phyloP scores from a whole-genome alignment of 257 asterid species.

The Verbascum thapsus region DNA sequence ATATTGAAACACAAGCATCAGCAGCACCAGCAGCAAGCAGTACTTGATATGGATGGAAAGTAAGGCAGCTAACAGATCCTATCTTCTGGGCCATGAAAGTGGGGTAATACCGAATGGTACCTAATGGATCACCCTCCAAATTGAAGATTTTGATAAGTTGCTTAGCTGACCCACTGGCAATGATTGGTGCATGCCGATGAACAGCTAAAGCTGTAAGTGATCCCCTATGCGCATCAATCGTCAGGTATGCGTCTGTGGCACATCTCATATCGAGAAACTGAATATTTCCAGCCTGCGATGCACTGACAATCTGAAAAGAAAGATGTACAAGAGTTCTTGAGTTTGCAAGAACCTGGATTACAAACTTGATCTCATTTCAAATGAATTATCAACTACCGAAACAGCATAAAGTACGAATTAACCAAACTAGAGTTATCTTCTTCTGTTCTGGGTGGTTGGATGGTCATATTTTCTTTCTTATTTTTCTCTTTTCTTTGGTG shows the following conservation, averaged over 20 bases:
- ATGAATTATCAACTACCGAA: background rate
- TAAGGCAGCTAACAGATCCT: constrained; percentile 88
- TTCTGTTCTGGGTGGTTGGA: background rate
- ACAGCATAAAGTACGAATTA: constrained; percentile 3
- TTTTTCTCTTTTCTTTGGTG: no score
- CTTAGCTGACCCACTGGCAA: constrained; percentile 97
- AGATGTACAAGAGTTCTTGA: constrained; percentile 19
- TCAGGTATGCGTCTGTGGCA: constrained; percentile 59
- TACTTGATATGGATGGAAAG: constrained; percentile 92
- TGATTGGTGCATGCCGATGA: constrained; percentile 76
- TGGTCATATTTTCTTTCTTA: no score
- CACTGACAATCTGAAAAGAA: constrained; percentile 73
- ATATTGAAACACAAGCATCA: constrained; percentile 91
- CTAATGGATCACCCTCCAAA: constrained; percentile 81
- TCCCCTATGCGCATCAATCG: constrained; percentile 92
- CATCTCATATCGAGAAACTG: constrained; percentile 79
- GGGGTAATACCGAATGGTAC: constrained; percentile 81
- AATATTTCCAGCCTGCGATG: constrained; percentile 93
- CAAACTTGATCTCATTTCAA: constrained; percentile 8
- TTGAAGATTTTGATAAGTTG: constrained; percentile 90
- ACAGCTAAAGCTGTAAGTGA: constrained; percentile 97
- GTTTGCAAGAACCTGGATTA: constrained; percentile 34
- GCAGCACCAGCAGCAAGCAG: constrained; percentile 97
- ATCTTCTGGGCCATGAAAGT: constrained; percentile 99
- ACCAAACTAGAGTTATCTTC: background rate